Evolutionary conservation across 768 basidiomycete genomes (phyloP), one percentile per base, ranked within the genome.

Genomic region (Amanita brunnescens): DNA sequence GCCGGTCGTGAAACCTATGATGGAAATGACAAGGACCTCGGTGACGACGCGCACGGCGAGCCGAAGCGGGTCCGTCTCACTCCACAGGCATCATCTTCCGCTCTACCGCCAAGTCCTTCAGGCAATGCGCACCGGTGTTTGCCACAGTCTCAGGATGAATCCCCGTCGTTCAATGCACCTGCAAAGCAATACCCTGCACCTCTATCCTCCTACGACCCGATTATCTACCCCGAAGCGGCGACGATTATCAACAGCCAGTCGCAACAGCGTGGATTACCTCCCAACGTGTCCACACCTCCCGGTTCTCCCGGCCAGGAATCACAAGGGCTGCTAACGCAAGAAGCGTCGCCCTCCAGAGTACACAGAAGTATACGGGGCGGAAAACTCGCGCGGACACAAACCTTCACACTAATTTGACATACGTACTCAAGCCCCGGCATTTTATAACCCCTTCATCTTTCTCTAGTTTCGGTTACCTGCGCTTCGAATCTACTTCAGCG

Each of bases 171-270:
- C 8, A 20, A 46, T 14, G 54, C 64, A 7, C 63, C 65, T 8
- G 50, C 46, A 35, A 66, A 67, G 54, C 70, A 70, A 54, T 70
- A 67, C 55, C 69, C 70, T 23, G 69, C 68, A 0, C 69, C 68
- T 1, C 43, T 68, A 9, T 62, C 65, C 12, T 53, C 64, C 4
- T 71, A 72, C 41, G 61, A 71, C 33, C 70, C 68, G 0, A 42
- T 56, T 12, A 12, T 69, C 6, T 70, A 71, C 62, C 70, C 70
- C 0, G 66, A 71, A 23, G 70, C 68, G 0, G 64, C 64, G 24
- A 55, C 53, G 12, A 58, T 65, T 4, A 70, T 68, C 24, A 57
- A 58, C 40, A 55, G 58, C 2, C 62, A 61, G 37, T 57, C 53
- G 6, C 58, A 58, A 35, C 44, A 50, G 1, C 57, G 59, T 30